Conservation (phyloP, 768 basidiomycete genomes). For the Ephemerocybe angulata region DNA sequence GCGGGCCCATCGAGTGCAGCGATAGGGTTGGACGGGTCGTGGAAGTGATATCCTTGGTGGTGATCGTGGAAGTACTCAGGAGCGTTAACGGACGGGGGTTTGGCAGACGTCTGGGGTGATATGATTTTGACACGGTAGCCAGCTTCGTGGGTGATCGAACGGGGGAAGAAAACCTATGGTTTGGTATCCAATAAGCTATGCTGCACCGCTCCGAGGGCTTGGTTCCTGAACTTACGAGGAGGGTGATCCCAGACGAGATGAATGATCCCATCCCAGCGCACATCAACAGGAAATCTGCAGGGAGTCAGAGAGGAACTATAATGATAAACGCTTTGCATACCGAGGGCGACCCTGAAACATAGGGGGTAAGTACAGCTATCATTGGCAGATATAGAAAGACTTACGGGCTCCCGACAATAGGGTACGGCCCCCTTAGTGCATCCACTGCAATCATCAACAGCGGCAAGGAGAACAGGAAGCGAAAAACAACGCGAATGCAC, state of each 20-base stretch:
- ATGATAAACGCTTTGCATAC: constrained; percentile 30
- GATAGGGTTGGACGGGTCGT: constrained; percentile 12
- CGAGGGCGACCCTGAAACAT: constrained; percentile 53
- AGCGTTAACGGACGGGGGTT: constrained; percentile 25
- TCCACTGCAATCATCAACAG: constrained; percentile 66
- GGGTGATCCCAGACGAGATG: constrained; percentile 75
- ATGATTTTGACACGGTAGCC: constrained; percentile 51
- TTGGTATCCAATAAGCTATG: neutral
- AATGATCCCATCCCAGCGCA: constrained; percentile 71
- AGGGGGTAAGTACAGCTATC: neutral
- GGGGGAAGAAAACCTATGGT: constrained; percentile 71
- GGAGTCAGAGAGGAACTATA: constrained; percentile 17
- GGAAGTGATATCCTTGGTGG: constrained; percentile 8
- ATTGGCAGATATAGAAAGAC: constrained; percentile 24
- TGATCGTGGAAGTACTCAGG: constrained; percentile 23
- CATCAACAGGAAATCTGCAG: constrained; percentile 63
- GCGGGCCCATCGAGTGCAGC: constrained; percentile 8
- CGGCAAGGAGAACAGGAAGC: constrained; percentile 71
- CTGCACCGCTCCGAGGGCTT: neutral
- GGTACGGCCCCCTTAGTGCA: constrained; percentile 48
- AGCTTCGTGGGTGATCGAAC: constrained; percentile 60
- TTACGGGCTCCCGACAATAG: constrained; percentile 53
- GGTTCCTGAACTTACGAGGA: constrained; percentile 54
- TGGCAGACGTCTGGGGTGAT: constrained; percentile 23
- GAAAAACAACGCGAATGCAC: constrained; percentile 70